Conservation (phyloP, 129 eudicot species). For the Calendula officinalis region DNA sequence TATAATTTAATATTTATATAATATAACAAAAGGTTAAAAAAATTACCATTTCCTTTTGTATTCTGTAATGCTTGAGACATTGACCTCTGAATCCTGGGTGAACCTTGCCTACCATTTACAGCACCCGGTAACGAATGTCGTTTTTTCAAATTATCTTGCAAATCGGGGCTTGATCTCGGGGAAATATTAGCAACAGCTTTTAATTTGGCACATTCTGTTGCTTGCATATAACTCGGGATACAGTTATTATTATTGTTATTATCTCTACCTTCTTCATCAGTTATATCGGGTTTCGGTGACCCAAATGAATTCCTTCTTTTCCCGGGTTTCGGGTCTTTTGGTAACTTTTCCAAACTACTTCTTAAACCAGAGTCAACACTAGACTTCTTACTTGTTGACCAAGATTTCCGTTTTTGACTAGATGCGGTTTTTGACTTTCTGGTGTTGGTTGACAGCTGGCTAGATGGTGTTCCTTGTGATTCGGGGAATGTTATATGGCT, state of each 20-base stretch:
- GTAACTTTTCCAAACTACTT: constrained; percentile 57
- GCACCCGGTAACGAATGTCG: constrained; percentile 79
- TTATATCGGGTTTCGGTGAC: constrained; percentile 52
- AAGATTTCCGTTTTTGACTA: constrained; percentile 48
- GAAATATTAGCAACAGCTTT: constrained; percentile 71
- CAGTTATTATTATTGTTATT: constrained; percentile 49
- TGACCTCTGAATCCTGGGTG: constrained; percentile 76
- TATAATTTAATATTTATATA: no score
- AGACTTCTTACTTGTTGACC: constrained; percentile 51
- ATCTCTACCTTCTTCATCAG: constrained; percentile 71
- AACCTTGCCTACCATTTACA: constrained; percentile 59
- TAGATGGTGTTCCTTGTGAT: constrained; percentile 73
- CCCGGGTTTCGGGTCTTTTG: constrained; percentile 62
- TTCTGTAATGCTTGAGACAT: constrained; percentile 60
- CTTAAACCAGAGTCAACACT: constrained; percentile 35
- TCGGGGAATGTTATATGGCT: constrained; percentile 62
- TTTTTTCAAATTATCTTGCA: constrained; percentile 71
- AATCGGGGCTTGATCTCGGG: constrained; percentile 91
- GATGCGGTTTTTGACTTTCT: constrained; percentile 46
- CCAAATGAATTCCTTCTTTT: constrained; percentile 72
- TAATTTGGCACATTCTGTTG: constrained; percentile 87
- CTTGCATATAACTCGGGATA: constrained; percentile 91
- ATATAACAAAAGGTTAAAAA: not conserved
- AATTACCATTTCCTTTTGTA: constrained; percentile 71
- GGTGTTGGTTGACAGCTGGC: constrained; percentile 60